Percentiles rank a stretch among this genome's conserved stretches.
phyloP scores from a whole-genome alignment of 2,329 filamentous ascomycete species.

The Arthrobotrys sphaeroides region DNA sequence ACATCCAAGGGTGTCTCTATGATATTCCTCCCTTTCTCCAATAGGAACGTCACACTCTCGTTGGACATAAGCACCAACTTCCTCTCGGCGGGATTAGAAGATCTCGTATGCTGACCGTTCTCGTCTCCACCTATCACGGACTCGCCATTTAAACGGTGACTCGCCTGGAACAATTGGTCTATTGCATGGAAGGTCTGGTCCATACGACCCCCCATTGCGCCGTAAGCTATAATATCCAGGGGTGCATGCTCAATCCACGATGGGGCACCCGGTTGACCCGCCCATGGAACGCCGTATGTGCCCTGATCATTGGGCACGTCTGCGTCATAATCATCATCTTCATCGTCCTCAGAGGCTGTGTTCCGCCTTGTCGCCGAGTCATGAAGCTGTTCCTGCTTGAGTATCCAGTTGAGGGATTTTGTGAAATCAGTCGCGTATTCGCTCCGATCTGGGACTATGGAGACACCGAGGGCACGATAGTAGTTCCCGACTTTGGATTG shows the following conservation, averaged over 20 bases:
- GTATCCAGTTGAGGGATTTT: slow-evolving; percentile 75
- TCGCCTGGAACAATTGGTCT: slow-evolving; percentile 76
- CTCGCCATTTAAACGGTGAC: slow-evolving; percentile 59
- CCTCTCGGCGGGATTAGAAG: slow-evolving; percentile 60
- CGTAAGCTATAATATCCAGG: slow-evolving; percentile 78
- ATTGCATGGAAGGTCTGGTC: slow-evolving; percentile 92
- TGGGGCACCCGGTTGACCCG: slow-evolving; percentile 56
- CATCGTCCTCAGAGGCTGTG: slow-evolving; percentile 14
- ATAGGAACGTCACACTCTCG: slow-evolving; percentile 81
- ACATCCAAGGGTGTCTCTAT: slow-evolving; percentile 71
- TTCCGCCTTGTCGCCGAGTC: slow-evolving; percentile 3
- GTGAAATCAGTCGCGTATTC: slow-evolving; percentile 91
- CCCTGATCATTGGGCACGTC: neutral
- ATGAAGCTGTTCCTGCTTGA: slow-evolving; percentile 59
- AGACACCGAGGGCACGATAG: slow-evolving; percentile 71
- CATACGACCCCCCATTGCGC: slow-evolving; percentile 86
- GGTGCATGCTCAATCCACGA: slow-evolving; percentile 38
- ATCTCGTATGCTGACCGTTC: neutral
- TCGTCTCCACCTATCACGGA: slow-evolving; percentile 45
- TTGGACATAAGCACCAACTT: slow-evolving; percentile 82
- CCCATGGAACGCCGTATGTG: slow-evolving; percentile 33
- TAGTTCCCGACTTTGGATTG: slow-evolving; percentile 70
- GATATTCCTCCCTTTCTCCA: slow-evolving; percentile 73
- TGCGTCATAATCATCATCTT: neutral
- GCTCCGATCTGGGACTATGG: slow-evolving; percentile 76